Base-by-base conservation (phyloP, 1,284 basidiomycete species). In the Chalciporus sp. region DNA sequence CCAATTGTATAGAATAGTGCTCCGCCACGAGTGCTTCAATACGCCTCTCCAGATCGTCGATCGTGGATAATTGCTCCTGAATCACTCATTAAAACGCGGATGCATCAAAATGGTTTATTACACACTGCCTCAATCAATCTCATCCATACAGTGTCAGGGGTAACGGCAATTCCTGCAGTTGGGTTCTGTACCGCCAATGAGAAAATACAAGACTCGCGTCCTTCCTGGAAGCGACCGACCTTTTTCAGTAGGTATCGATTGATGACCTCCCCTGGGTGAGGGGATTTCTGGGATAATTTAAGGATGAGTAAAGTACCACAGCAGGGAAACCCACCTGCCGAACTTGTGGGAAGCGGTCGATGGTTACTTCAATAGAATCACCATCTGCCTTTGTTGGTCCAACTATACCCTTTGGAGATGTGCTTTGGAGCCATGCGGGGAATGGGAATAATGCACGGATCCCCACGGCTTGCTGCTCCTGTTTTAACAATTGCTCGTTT, bases 231-330 rank as follows among this genome's bases (percentile, higher is more conserved):
- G 3, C 8, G 9, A 17, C 37, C 9, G 33, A 41, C 52, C 23
- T 41, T 45, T 1, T 2, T 8, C 7, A 54, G 19, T 23, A 45
- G 3, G 20, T 54, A 54, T 16, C 1, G 42, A 9, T 54, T 54
- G 6, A 54, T 54, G 5, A 54, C 33, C 7, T 54, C 52, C 1
- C 51, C 53, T 17, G 52, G 52, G 20, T 54, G 37, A n/a, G 23
- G 40, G 1, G 11, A 7, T 49, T 52, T 26, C 3, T 3, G 19
- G 17, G n/a, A 1, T 5, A 12, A 1, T 6, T 7, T 9, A 8
- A 39, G 6, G 5, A 17, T 37, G 16, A 10, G 14, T 26, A 3
- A 23, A 27, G 14, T 26, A 6, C 40, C 2, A 20, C 35, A 10
- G 44, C 10, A 2, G 17, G 1, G 4, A 12, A 14, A 27, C n/a